Base-by-base conservation (phyloP, 495 filamentous ascomycete genomes). In the Neurospora sp. region DNA sequence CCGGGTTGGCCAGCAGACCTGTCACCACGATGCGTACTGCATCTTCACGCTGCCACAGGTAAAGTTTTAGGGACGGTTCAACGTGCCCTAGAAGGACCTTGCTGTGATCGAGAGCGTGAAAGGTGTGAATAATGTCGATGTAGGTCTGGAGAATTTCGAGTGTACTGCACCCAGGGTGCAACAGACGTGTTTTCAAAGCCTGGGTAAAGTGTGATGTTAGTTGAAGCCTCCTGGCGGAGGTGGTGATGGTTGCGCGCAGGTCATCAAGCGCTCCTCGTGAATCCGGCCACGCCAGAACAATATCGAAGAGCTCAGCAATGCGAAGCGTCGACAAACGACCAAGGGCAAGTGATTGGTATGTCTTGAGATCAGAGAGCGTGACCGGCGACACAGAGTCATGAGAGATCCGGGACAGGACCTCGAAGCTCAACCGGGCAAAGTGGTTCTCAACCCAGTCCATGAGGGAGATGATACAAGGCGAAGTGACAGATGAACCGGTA, bases 1-100 rank as follows among this genome's bases (percentile, higher is more conserved):
- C 82, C 4, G 87, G 81, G 73, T 92, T 92, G 34, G 93, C 88
- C 34, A 99, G 85, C 43, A 98, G 86, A 34, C 96, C 96, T 3
- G 89, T 87, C 24, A 98, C 93, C 72, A 99, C 93, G 34, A 93
- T 91, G 71, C 89, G 89, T 28, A 97, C 90, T 0, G 96, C 95
- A 76, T 99, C 95, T 69, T 97, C 93, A n/a, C 96, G 88, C n/a
- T 93, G 92, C 70, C 92, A 92, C 38, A 99, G 86, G 78, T 98
- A 98, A 21, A 92, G 82, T 48, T 94, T 92, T 72, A 99, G 90
- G 1, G 92, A 90, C 39, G 90, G 88, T 19, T 94, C 93, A 54
- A 97, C 91, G 9, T 94, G 90, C 78, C 95, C 92, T 10, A 99
- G 85, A 7, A 98, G 87, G 5, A 98, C 96, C 21, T 95, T 94